Percentiles rank a stretch among this genome's conserved stretches.
Conservation (phyloP, 23 red algal genomes). For the Chondrus crispus region DNA sequence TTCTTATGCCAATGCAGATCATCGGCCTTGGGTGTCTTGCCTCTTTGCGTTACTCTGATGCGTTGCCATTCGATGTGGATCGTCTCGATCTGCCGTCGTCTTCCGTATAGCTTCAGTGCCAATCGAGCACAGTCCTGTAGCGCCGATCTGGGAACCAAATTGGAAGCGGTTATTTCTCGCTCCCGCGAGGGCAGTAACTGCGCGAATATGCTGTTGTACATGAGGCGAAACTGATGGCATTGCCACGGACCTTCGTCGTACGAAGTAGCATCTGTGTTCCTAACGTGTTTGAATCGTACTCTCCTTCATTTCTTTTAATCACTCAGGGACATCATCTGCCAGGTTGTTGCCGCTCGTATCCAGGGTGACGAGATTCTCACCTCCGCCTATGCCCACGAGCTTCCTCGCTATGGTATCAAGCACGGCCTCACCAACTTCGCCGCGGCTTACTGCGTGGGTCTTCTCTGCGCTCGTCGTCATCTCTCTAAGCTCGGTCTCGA, state of each 20-base stretch:
- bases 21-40: not conserved
- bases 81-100: no score
- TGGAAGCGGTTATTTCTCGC: not conserved
- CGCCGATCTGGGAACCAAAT: no score
- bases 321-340: conserved; percentile 89
- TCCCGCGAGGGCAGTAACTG: no score
- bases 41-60: not conserved
- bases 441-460: conserved; percentile 90
- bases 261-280: no score
- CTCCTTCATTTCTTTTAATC: not conserved
- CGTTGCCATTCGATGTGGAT: no score
- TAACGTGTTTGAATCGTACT: no score
- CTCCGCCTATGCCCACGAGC: conserved; percentile 96
- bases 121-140: no score
- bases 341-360: conserved; percentile 85
- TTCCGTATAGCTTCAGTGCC: no score
- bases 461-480: conserved; percentile 84
- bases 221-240: not conserved
- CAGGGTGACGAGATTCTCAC: conserved; percentile 89
- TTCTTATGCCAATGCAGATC: no score
- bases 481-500: conserved; percentile 83
- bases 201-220: no score
- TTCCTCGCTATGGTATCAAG: conserved; percentile 96
- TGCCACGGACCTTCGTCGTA: conserved; percentile 56
- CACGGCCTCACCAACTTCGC: conserved; percentile 96